Base-by-base conservation (phyloP, 176 grass and related monocot genomes). In the Pharus latifolius region DNA sequence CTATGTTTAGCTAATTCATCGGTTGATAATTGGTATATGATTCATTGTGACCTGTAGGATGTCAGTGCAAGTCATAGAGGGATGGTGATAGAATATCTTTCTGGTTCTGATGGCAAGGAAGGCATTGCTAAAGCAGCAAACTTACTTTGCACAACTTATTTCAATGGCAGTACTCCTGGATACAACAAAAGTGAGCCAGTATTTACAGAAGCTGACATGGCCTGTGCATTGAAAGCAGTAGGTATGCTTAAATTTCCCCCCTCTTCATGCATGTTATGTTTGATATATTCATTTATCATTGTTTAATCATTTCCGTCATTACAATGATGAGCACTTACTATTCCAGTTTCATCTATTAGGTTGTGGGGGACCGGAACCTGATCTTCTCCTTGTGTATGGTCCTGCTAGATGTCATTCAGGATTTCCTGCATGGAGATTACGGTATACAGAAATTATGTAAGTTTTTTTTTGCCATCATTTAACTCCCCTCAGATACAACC, bases 391-490 rank as follows among this genome's bases (percentile, higher is more conserved):
- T 58, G 55, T 93, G 37, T 98, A 86, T 85, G 87, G 84, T 68
- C 78, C 87, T 28, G 90, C 78, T 48, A 88, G 89, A 83, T 98
- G 87, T 25, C 94, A 98, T 76, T 76, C 94, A 79, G 95, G 90
- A 8, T 99, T 99, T 91, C 95, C 95, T 69, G 76, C 84, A 55
- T 99, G 95, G 95, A 91, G 90, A 79, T 76, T 99, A 42, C 83
- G 78, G 41, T 99, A 99, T 80, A 91, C 95, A 64, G 90, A 99
- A 81, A 99, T 99, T 68, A 78, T 91, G 95, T 99, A 84, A 84
- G 88, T 78, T 72, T 41, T 54, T 30, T 33, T 2, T 19, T 49
- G n/a, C n/a, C 7, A 50, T 59, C 32, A 27, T 70, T n/a, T n/a
- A n/a, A n/a, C n/a, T n/a, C n/a, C n/a, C n/a, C n/a, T n/a, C n/a